Evolutionary conservation across 225 moss, liverwort and hornwort genomes (phyloP), one percentile per base, ranked within the genome.

Genomic region (Rhytidiadelphus loreus): DNA sequence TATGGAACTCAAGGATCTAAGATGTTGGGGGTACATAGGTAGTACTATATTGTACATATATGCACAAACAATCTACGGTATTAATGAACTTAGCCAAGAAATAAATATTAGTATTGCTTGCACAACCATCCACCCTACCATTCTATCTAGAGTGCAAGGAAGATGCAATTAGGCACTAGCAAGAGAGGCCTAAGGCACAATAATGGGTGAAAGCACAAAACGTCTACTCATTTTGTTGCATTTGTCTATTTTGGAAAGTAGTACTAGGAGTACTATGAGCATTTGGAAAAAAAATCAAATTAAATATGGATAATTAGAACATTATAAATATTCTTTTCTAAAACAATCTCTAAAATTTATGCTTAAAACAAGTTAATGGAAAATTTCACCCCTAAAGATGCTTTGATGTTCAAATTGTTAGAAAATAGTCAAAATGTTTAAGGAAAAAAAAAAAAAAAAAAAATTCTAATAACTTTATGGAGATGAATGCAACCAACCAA

Each of bases 241-340:
- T 46, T 73, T 73, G 73, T 11, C 3, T 28, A 72, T 17, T 72
- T 44, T 6, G 6, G 44, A 72, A 44, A 44, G 9, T 26, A 72
- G 2, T 17, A 10, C 1, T 44, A 0, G 2, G 2, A 72, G 16
- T 17, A 73, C 3, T 44, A 29, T 3, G 29, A 72, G 6, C 6
- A 29, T 44, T 72, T 43, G 28, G 16, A 43, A 72, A 28, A 43
- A 25, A 69, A 37, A 39, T 24, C 0, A 69, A 41, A 69, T 24
- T 1, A 14, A 39, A 24, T 15, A 26, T 16, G 1, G 9, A 43
- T 30, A 46, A 73, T 73, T 46, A 46, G 2, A 46, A 30, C 7
- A 46, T 3, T 18, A 18, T 5, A 30, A 39, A 13, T 39, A 69
- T 24, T 69, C 7, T 39, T 7, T 73, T 44, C 5, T 28, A 74